Evolutionary conservation across 345 rosid genomes (phyloP), one percentile per base, ranked within the genome.

Genomic region (Gossypium anomalum): DNA sequence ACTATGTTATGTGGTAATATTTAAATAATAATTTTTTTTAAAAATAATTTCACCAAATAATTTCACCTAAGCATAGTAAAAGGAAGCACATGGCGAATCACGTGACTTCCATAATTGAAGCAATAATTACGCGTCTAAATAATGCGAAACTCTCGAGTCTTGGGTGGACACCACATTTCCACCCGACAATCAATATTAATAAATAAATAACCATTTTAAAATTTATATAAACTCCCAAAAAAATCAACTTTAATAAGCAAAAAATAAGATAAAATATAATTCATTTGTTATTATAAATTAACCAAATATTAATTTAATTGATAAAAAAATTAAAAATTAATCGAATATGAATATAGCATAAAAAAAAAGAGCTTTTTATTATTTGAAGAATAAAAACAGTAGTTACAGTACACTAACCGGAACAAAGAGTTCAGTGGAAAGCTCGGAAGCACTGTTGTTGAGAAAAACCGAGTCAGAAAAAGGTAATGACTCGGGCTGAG

Each of bases 341-440:
- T 34, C 41, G 41, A 34, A 34, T 34, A 5, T 34, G 7, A 34
- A 34, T 34, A 5, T 34, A 34, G 5, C 7, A 34, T 34, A 1
- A 5, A 34, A 34, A 34, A 34, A 34, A 34, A 34, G 1, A 34
- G 41, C 7, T 34, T 34, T 34, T 34, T 34, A 34, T 34, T 4
- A 34, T 34, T 34, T 34, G 38, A 4, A 4, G 38, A 34, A 34
- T 34, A 34, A 34, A 34, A 4, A 34, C 6, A 4, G 41, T 34
- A 34, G 7, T 34, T 34, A 34, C 5, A 23, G 3, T 7, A 53
- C 6, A 84, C 92, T 81, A 59, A 96, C 99, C 80, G 97, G 99
- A 80, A 93, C 95, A 57, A 92, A 91, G 85, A 95, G 85, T 83
- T 90, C 90, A 20, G 93, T 82, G 9, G 98, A 88, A 17, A 90